These are phyloP conservation scores for Leccinum disarticulatum DNA, from an alignment of 768 basidiomycete genomes.

Conservation along the genomic window DNA sequence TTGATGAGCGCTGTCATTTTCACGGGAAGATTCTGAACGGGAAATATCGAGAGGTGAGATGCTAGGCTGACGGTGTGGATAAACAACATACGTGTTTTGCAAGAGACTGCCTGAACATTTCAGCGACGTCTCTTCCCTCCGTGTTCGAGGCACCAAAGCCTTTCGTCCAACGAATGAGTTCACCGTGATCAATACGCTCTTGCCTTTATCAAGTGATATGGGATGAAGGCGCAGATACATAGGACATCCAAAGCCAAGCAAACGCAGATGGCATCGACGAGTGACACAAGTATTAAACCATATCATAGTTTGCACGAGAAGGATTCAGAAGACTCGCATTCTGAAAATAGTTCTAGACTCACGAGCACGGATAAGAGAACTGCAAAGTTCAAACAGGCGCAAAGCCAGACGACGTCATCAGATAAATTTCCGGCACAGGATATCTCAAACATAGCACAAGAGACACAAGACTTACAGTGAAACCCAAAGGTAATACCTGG, in stretches of 20 bases:
- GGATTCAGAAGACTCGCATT: background rate
- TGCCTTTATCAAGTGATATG: conserved; percentile 53
- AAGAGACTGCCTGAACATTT: conserved; percentile 86
- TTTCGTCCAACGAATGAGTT: conserved; percentile 98
- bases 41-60: too few relatives aligned
- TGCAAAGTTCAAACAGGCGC: conserved; percentile 21
- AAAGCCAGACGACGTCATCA: conserved; percentile 1
- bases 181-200: conserved; percentile 88
- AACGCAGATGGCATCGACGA: background rate
- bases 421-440: background rate
- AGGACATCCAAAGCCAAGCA: background rate
- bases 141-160: conserved; percentile 92
- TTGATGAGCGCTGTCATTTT: too few relatives aligned
- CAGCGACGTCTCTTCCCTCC: conserved; percentile 90
- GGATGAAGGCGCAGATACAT: background rate
- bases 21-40: too few relatives aligned
- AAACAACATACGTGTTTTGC: conserved; percentile 60
- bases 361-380: conserved; percentile 97
- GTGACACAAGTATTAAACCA: background rate
- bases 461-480: conserved; percentile 69
- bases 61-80: background rate
- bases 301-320: background rate
- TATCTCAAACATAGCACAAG: background rate
- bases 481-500: conserved; percentile 77
- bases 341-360: conserved; percentile 35